phyloP scores from a whole-genome alignment of 1,284 basidiomycete species.

The Pseudozyma pruni region DNA sequence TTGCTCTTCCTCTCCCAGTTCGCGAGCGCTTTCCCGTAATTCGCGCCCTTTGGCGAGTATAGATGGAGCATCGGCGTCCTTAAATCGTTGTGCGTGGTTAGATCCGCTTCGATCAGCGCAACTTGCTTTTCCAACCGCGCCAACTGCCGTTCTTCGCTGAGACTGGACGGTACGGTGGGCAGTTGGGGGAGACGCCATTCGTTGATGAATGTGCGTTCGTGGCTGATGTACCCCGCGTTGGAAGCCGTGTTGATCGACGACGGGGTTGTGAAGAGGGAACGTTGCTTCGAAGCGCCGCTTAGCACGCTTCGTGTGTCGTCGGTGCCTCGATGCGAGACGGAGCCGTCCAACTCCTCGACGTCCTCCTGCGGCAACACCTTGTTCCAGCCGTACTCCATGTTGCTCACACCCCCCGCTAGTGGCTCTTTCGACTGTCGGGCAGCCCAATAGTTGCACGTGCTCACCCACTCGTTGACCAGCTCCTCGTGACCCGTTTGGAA shows the following conservation, averaged over 20 bases:
- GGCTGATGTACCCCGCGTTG: slow-evolving; percentile 11
- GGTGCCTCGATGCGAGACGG: too few species aligned
- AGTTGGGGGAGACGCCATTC: slow-evolving; percentile 93
- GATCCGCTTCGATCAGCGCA: slow-evolving; percentile 77
- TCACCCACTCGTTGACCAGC: slow-evolving; percentile 96
- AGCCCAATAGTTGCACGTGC: slow-evolving; percentile 98
- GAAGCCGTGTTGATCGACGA: slow-evolving; percentile 11
- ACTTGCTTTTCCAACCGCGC: slow-evolving; percentile 43
- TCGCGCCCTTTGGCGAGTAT: slow-evolving; percentile 80
- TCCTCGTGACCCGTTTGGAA: slow-evolving; percentile 98
- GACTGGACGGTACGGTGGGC: slow-evolving; percentile 81
- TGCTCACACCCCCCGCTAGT: slow-evolving; percentile 90
- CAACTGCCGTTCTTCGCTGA: slow-evolving; percentile 86
- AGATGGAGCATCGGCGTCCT: slow-evolving; percentile 83
- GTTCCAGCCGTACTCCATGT: slow-evolving; percentile 99
- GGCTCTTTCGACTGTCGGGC: slow-evolving; percentile 92
- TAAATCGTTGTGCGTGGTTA: slow-evolving; percentile 84
- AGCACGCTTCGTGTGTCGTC: slow-evolving; percentile 44
- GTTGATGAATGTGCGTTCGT: slow-evolving; percentile 82
- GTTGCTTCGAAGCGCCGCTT: too few species aligned
- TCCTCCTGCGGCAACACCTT: slow-evolving; percentile 70
- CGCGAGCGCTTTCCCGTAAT: slow-evolving; percentile 78
- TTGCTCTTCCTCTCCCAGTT: slow-evolving; percentile 95
- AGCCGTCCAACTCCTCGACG: slow-evolving; percentile 70
- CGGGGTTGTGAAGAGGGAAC: too few species aligned